Base-by-base conservation (phyloP, 1,284 basidiomycete genomes). In the Quambalaria eucalypti region DNA sequence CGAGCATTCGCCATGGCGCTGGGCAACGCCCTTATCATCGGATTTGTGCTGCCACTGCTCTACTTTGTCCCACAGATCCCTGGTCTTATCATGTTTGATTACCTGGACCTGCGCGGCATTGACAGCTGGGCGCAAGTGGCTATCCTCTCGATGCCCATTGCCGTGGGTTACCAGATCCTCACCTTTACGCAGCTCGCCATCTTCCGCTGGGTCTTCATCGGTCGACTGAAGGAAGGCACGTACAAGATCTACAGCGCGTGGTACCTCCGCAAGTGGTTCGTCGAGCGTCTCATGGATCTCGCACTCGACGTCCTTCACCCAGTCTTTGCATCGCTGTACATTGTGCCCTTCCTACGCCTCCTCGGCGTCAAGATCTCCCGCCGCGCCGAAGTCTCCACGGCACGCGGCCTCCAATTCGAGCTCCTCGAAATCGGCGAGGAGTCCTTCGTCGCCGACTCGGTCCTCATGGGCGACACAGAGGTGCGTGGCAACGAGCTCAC, bases 341-440 rank as follows among this genome's bases (percentile, higher is more conserved):
- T 40, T 2, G 48, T 55, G 6, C 50, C 49, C 21, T 51, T 51
- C 14, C 44, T 55, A 6, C 49, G 54, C 4, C 49, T 48, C 6
- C 16, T 55, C 14, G 54, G 54, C 19, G 54, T 55, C 54, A 53
- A 50, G 48, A 52, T 55, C 16, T 49, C 50, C 6, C 16, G 40
- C 5, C 10, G 48, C 5, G 54, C 54, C 19, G 54, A 55, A 42
- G 33, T 55, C 23, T 51, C 50, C n/a, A 55, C 54, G 21, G 54
- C 54, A 14, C 14, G 36, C 5, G 54, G 54, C 23, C 26, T 55
- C 19, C 21, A 55, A 6, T 55, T 52, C 28, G 40, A 55, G 28
- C 50, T 55, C 19, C 12, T n/a, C n/a, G 54, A 52, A n/a, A 51
- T 55, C 25, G 54, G 54, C 30, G 54, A 55, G 25, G 48, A 55